Evolutionary conservation across 345 rosid genomes (phyloP).

Genomic region (Corchorus capsularis): DNA sequence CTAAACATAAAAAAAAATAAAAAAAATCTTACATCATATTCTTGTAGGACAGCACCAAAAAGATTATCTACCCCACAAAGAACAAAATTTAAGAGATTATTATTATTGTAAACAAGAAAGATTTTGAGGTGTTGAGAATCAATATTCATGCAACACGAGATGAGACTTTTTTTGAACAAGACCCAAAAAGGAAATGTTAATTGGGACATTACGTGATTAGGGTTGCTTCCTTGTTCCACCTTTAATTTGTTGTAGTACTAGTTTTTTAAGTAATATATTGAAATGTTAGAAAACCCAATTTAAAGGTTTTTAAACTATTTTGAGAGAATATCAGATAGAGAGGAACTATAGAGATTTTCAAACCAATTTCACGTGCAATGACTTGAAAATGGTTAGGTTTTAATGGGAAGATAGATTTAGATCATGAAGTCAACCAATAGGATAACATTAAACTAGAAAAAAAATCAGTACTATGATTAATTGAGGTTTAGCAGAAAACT

Average conservation of each 20-base stretch:
- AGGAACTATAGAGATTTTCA: background rate
- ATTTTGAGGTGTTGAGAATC: background rate
- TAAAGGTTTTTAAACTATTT: background rate
- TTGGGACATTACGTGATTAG: background rate
- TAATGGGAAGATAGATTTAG: too few species aligned
- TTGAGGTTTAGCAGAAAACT: too few species aligned
- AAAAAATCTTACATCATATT: background rate
- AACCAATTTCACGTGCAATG: background rate
- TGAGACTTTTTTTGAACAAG: background rate
- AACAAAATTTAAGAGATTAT: background rate
- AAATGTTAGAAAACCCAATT: background rate
- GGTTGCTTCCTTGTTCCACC: background rate
- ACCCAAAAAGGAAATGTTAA: background rate
- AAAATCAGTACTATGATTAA: too few species aligned
- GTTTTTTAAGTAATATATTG: too few species aligned
- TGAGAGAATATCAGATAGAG: background rate
- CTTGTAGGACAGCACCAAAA: background rate
- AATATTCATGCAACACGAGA: background rate
- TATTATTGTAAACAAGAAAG: background rate
- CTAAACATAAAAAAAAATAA: background rate
- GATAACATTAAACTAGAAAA: too few species aligned
- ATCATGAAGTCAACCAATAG: too few species aligned
- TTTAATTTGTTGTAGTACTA: background rate
- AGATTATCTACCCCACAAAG: background rate
- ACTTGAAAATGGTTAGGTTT: too few species aligned